Evolutionary conservation across 441 rosid species (phyloP).

Genomic region (Adansonia madagascariensis): DNA sequence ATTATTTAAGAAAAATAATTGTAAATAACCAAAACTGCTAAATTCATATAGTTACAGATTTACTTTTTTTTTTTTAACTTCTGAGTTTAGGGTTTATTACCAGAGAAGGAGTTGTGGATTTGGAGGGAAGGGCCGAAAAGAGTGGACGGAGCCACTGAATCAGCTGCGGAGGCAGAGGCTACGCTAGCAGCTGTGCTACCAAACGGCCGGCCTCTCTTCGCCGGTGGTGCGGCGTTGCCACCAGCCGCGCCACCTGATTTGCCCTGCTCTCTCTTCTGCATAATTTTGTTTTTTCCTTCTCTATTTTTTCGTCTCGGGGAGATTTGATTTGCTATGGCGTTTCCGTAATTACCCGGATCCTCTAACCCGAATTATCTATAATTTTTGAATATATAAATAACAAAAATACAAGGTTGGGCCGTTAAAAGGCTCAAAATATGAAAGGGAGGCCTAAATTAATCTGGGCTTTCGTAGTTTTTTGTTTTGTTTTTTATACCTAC

Average conservation of each 20-base stretch:
- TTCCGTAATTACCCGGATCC: constrained; percentile 27
- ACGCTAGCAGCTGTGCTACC: constrained; percentile 58
- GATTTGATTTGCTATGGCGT: neutral
- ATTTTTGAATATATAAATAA: neutral
- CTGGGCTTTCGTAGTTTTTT: neutral
- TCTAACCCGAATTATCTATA: neutral
- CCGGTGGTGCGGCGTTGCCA: constrained; percentile 50
- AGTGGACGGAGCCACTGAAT: constrained; percentile 55
- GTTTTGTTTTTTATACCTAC: no score
- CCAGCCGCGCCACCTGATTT: constrained; percentile 63
- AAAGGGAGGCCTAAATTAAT: neutral
- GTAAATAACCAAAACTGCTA: neutral
- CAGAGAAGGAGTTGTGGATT: constrained; percentile 72
- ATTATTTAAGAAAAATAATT: neutral
- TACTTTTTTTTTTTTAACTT: neutral
- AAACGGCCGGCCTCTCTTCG: constrained; percentile 73
- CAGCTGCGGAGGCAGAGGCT: constrained; percentile 45
- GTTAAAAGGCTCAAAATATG: no score
- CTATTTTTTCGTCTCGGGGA: neutral
- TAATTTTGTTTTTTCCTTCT: constrained; percentile 8
- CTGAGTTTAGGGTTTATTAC: constrained; percentile 41
- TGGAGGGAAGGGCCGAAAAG: constrained; percentile 77
- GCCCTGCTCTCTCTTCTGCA: constrained; percentile 75
- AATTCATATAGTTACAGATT: neutral
- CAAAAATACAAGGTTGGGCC: neutral